Evolutionary conservation across 352 stramenopile genomes (phyloP), one percentile per base, ranked within the genome.

Genomic region (Thalassiosira mediterranea): DNA sequence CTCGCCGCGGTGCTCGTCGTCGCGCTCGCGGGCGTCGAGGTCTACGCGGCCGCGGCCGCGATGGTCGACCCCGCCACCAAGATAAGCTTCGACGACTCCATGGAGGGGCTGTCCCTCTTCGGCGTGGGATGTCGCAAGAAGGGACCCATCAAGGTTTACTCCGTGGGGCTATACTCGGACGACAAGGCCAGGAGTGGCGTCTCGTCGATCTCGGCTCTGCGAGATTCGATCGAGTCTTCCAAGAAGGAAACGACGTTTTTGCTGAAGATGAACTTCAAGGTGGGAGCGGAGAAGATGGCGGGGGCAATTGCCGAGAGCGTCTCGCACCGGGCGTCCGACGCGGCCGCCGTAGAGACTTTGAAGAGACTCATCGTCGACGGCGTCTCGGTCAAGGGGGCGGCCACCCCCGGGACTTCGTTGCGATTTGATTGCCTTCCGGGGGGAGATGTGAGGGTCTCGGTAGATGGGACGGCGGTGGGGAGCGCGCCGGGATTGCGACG

Each of bases 261-360:
- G 4, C 62, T 90, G 11, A 69, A 88, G 66, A 90, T 90, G 79
- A 86, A 86, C 67, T 88, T 90, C 48, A 86, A 86, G 59, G 83
- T 90, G 21, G 79, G 79, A 17, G 79, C 83, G 21, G 83, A 90
- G 56, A 90, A 90, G 63, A 90, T 90, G 79, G 79, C 79, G 2
- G 67, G 51, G 46, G 83, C 83, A 8, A 90, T 90, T 71, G 83
- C 83, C 23, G 83, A 90, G 10, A 80, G 67, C 29, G 83, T 90
- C 15, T 46, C 58, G 46, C 83, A 79, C 23, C 63, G 79, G 19
- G 62, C 85, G 54, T 76, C 66, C 2, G 60, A 62, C n/a, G 34
- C 29, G 2, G 54, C 28, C 1, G 64, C 64, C 1, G 79, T 90
- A 13, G 69, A 83, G 0, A 44, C 71, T 19, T 69, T 90, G n/a